Evolutionary conservation across 441 rosid genomes (phyloP), one percentile per base, ranked within the genome.

Genomic region (Bruguiera hainesii): DNA sequence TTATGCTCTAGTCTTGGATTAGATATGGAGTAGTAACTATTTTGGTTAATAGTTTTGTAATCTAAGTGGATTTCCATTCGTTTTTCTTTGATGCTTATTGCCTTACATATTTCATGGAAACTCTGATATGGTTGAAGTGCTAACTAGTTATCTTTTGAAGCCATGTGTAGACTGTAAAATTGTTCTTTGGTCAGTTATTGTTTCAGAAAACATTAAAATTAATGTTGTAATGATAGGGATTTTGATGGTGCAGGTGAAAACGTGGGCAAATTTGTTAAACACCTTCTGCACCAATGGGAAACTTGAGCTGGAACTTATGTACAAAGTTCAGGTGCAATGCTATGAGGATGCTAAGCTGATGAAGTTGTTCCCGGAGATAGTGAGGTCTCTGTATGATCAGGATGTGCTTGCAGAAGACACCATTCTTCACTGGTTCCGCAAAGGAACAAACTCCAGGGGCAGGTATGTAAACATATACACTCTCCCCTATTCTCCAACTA

Each of bases 391-490:
- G 51, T 95, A 95, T 69, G 95, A 92, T 5, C 87, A 88, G 46
- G 98, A 95, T 75, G 96, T 95, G 31, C 99, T 95, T 50, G 98
- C 89, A 2, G 99, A 95, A 76, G 97, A 92, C 80, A 95, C 98
- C 68, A 83, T 95, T 79, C 89, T 89, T 71, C 77, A 80, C 74
- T 95, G 98, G 99, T 90, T 82, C 82, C 86, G 86, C 50, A 95
- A 85, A 80, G 99, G 99, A 66, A 82, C 90, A 61, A 92, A 91
- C 68, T 74, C 84, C 11, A 95, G 85, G 97, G 99, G 99, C 83
- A 85, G 99, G 96, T 91, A 76, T 70, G 80, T 23, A 51, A 64
- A 37, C 29, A 59, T 39, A 7, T 50, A 42, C 5, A 42, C 31
- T 60, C 70, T 23, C 10, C 11, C 15, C 20, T 9, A 1, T 6